These are phyloP conservation scores for Arachnomyces sp. DNA, from an alignment of 2,329 filamentous ascomycete species.

Conservation along the genomic window DNA sequence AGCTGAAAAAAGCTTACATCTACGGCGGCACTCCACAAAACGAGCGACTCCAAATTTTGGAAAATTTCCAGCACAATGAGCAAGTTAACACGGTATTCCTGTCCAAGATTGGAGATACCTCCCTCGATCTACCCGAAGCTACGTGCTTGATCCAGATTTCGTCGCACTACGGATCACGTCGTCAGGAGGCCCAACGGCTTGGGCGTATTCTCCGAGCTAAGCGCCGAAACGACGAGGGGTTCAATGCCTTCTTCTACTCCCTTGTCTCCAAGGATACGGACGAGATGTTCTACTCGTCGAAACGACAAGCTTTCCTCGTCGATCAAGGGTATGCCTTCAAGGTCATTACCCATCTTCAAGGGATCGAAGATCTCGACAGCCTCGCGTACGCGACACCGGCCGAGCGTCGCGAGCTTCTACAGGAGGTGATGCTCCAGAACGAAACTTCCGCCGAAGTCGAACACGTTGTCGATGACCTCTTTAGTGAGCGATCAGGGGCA, in stretches of 20 bases:
- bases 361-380: conserved; percentile 73
- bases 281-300: conserved; percentile 97
- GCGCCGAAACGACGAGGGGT: conserved; percentile 91
- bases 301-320: conserved; percentile 91
- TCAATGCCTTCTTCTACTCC: conserved; percentile 98
- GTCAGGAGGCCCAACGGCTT: conserved; percentile 89
- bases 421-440: conserved; percentile 82
- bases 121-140: conserved; percentile 91
- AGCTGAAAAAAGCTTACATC: conserved; percentile 80
- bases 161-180: conserved; percentile 90
- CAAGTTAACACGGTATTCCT: conserved; percentile 87
- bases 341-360: conserved; percentile 90
- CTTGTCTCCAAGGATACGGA: conserved; percentile 94
- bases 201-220: conserved; percentile 93
- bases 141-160: conserved; percentile 97
- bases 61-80: conserved; percentile 92
- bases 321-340: conserved; percentile 99
- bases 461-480: conserved; percentile 60
- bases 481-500: conserved; percentile 47
- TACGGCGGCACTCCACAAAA: conserved; percentile 79
- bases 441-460: conserved; percentile 66
- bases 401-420: conserved; percentile 76
- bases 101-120: conserved; percentile 96
- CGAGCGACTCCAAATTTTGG: conserved; percentile 77
- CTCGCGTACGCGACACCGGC: conserved; percentile 70